A percentile compares a stretch with the other conserved stretches of the same genome.
Conservation (phyloP, 352 stramenopile genomes). For the Pythium graminicola region DNA sequence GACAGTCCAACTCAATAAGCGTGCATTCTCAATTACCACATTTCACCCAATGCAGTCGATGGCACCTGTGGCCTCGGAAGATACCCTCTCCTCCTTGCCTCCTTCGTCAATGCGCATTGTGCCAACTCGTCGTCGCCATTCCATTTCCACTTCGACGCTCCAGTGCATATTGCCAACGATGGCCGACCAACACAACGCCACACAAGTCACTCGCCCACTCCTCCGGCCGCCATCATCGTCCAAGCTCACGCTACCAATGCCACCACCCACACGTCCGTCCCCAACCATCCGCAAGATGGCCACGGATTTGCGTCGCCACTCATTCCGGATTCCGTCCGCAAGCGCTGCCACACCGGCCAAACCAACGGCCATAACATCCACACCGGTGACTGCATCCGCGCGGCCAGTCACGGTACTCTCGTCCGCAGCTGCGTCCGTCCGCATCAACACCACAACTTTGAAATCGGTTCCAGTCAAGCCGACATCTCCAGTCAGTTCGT, state of each 20-base stretch:
- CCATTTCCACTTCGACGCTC: slow-evolving; percentile 21
- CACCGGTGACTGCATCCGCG: not conserved
- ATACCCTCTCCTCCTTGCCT: not conserved
- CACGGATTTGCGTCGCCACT: slow-evolving; percentile 16
- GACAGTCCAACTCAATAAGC: slow-evolving; percentile 8
- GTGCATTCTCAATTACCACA: slow-evolving; percentile 11
- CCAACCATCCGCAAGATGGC: slow-evolving; percentile 17
- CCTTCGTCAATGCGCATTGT: not conserved
- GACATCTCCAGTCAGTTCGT: not conserved
- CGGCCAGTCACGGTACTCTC: slow-evolving; percentile 16
- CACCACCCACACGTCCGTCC: not conserved
- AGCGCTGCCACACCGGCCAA: not conserved
- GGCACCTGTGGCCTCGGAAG: not conserved
- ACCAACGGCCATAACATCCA: not conserved
- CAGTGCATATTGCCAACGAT: not conserved
- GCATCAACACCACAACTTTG: slow-evolving; percentile 1
- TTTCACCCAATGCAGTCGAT: no score
- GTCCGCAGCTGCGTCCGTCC: not conserved
- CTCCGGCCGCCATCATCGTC: slow-evolving; percentile 4
- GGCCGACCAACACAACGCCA: not conserved
- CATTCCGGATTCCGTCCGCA: slow-evolving; percentile 11
- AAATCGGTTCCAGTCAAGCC: slow-evolving; percentile 7
- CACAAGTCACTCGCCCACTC: slow-evolving; percentile 1
- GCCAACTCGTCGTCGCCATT: slow-evolving; percentile 16
- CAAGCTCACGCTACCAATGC: slow-evolving; percentile 13